Evolutionary conservation across 2,329 filamentous ascomycete genomes (phyloP), one percentile per base, ranked within the genome.

Genomic region (Clarireedia monteithiana): DNA sequence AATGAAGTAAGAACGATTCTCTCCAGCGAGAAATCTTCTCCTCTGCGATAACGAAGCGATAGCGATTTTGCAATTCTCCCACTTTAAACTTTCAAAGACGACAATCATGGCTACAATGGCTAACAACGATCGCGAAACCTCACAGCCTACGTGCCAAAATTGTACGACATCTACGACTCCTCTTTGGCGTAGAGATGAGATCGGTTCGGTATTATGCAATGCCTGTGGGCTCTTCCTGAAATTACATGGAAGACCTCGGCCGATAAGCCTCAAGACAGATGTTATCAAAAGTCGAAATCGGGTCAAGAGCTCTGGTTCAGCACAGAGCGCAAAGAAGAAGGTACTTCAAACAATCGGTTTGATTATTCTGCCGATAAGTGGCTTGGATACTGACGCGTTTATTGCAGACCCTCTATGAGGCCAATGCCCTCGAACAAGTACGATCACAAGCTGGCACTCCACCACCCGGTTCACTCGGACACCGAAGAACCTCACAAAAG

Each of bases 251-350:
- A 88, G 91, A 26, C 84, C 94, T 59, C 86, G 94, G 56, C 94
- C 94, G 64, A 96, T 96, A 71, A 95, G 89, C 66, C 81, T 99
- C 66, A 99, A 99, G 80, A 97, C 94, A 49, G 94, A 99, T 77
- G 92, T 97, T 64, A 99, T 99, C 77, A 99, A 99, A 79, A 96
- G 91, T 77, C 90, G 94, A 68, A 99, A 99, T 74, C 85, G 94
- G 62, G 92, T 97, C 65, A 97, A 97, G 79, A 94, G 91, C 27
- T 82, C 83, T 72, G 81, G 82, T 53, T 83, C 88, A 7, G 89
- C 77, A 2, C 81, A 91, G 66, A 84, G 85, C 48, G 88, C 89
- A 67, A 91, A 85, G 72, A 84, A 91, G 73, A 95, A 95, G 85
- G 89, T 90, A 75, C 27, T 30, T 30, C 27, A 30, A 10, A 30